Evolutionary conservation across 306 rosid genomes (phyloP).

Genomic region (Canavalia gladiata): DNA sequence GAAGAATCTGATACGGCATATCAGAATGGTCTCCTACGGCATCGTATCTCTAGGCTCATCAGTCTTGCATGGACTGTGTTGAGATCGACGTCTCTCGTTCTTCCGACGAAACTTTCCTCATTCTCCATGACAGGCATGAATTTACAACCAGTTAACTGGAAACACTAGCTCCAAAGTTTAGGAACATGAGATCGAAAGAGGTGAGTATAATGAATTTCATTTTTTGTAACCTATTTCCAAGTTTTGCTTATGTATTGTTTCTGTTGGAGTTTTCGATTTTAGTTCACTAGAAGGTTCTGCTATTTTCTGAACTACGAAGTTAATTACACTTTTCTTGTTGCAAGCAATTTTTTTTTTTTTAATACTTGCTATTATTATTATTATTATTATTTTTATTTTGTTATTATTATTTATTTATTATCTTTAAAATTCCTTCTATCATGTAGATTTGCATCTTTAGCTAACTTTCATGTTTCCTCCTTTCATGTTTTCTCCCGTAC

Average conservation of each 20-base stretch:
- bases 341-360: background rate
- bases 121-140: slow-evolving; percentile 99
- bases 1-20: too few relatives aligned
- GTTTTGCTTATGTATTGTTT: background rate
- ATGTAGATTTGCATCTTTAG: too few relatives aligned
- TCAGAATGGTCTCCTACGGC: slow-evolving; percentile 4
- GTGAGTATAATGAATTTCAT: slow-evolving; percentile 47
- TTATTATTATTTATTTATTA: too few relatives aligned
- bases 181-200: slow-evolving; percentile 65
- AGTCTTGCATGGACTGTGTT: slow-evolving; percentile 75
- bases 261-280: slow-evolving; percentile 27
- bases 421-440: too few relatives aligned
- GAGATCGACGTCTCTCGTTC: slow-evolving; percentile 97
- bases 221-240: background rate
- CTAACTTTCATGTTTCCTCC: too few relatives aligned
- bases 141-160: slow-evolving; percentile 82
- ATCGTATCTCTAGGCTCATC: slow-evolving; percentile 76
- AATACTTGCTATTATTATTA: too few relatives aligned
- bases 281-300: background rate
- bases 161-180: slow-evolving; percentile 70
- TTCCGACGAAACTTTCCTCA: slow-evolving; percentile 78
- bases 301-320: slow-evolving; percentile 2
- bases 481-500: too few relatives aligned
- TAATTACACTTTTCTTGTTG: background rate
- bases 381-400: too few relatives aligned